Conservation (phyloP, 83 land plant species). For the Diphasiastrum complanatum region DNA sequence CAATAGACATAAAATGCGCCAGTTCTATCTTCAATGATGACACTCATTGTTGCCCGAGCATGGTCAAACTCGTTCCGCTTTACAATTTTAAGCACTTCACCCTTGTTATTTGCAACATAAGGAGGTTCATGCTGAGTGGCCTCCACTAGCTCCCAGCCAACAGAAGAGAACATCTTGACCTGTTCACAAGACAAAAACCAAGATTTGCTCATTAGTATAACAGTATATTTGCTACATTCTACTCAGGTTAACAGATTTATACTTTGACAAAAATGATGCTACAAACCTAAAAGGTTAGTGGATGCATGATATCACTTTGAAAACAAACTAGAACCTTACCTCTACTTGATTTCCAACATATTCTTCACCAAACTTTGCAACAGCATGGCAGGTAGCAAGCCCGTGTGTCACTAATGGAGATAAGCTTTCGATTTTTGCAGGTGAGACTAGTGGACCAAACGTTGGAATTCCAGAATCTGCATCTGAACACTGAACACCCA, state of each 20-base stretch:
- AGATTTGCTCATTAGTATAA: too few relatives aligned
- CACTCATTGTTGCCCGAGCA: conserved; percentile 12
- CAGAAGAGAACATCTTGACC: conserved; percentile 3
- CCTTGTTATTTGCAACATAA: not conserved
- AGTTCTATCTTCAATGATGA: conserved; percentile 12
- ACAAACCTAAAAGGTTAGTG: too few relatives aligned
- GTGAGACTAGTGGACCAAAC: not conserved
- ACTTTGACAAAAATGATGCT: too few relatives aligned
- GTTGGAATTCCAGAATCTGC: not conserved
- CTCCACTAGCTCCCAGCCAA: conserved; percentile 7
- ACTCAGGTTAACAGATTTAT: too few relatives aligned
- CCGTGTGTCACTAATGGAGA: conserved; percentile 4
- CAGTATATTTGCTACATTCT: too few relatives aligned
- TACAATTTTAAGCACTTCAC: conserved; percentile 1
- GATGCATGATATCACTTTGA: too few relatives aligned
- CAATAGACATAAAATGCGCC: conserved; percentile 3
- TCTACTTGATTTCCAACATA: conserved; percentile 12
- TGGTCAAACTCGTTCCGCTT: conserved; percentile 9
- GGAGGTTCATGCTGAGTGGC: not conserved
- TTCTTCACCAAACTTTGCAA: conserved; percentile 1
- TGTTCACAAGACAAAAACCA: too few relatives aligned
- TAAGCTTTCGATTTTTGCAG: not conserved
- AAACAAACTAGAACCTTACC: too few relatives aligned
- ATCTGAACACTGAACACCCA: not conserved
- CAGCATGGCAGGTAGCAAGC: conserved; percentile 14